Conservation (phyloP, 192 early-diverging fungal genomes). For the Coemansia sp. region DNA sequence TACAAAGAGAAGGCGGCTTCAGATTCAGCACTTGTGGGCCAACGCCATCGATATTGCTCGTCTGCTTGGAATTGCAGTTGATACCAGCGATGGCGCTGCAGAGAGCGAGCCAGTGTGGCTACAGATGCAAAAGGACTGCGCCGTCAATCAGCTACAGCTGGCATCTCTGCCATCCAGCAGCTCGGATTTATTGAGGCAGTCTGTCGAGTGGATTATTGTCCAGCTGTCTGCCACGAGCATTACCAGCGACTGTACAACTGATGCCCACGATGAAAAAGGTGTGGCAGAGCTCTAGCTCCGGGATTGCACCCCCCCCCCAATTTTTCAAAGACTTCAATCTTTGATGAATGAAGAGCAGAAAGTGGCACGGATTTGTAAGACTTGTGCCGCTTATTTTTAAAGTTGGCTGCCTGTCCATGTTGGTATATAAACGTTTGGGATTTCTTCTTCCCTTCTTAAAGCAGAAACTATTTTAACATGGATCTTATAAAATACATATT, state of each 20-base stretch:
- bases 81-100: neutral
- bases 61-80: neutral
- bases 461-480: no score
- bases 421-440: no score
- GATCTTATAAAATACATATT: no score
- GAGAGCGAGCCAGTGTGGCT: constrained; percentile 5
- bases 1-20: constrained; percentile 17
- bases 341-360: no score
- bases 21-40: constrained; percentile 4
- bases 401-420: no score
- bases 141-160: neutral
- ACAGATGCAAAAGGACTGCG: constrained; percentile 3
- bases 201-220: neutral
- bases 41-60: neutral
- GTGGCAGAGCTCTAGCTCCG: neutral
- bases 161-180: neutral
- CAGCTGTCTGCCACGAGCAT: neutral
- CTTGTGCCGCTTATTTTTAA: no score
- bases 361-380: no score
- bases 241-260: neutral
- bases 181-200: neutral
- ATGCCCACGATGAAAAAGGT: constrained; percentile 2
- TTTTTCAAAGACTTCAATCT: no score
- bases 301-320: no score
- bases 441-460: no score